Evolutionary conservation across 257 asterid genomes (phyloP), one percentile per base, ranked within the genome.

Genomic region (Ocimum tenuiflorum): DNA sequence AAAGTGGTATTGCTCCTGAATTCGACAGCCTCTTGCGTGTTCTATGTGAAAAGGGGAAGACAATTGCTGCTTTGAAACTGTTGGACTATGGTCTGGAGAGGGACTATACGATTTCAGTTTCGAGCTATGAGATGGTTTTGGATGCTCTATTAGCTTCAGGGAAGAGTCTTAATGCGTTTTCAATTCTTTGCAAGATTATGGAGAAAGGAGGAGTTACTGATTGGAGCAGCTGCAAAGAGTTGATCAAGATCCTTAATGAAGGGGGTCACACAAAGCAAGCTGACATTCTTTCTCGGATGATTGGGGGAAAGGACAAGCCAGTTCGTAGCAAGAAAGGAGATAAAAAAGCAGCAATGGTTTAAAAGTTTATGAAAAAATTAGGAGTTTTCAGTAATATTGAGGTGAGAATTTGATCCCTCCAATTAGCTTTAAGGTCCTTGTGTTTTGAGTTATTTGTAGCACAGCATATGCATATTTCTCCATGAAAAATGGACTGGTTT

Each of bases 251-350:
- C 73, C 90, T 94, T 36, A 85, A 84, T 50, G 78, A 81, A 24
- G 95, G 84, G 80, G 99, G 99, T 27, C 86, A 86, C 80, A 86
- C 96, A 8, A 90, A 78, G 54, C 96, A 94, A 77, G 99, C 97
- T 0, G 99, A 90, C 75, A 79, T 78, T 74, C 83, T 92, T 19
- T 82, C 91, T 23, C 77, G 96, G 75, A 83, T 87, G 94, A 73
- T 84, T 20, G 36, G 0, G 20, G 87, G 80, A 6, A 79, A 83
- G 73, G 80, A 68, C 11, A 72, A 72, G 65, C 20, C 22, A 13
- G 70, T 55, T 22, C 81, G 61, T 68, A 52, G 78, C 79, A 85
- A 82, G 86, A 85, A 88, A 76, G 91, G 84, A 8, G 84, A 72
- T 70, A 89, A 84, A 64, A 77, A 77, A 53, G 74, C 80, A 24